Conservation (phyloP, 1,284 basidiomycete species). For the Testicularia cyperi region DNA sequence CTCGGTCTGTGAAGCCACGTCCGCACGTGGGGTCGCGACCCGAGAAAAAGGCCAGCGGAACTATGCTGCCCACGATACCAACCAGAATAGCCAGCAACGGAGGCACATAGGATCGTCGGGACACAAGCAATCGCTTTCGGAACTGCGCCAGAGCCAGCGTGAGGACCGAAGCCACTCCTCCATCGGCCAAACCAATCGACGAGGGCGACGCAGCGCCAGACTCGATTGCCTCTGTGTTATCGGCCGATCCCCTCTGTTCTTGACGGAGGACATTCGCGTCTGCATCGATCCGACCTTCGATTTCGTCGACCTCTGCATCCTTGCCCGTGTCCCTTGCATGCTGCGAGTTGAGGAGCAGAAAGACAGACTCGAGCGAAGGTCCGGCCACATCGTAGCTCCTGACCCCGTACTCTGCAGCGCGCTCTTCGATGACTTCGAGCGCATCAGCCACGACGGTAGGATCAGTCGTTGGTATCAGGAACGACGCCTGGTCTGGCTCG, state of each 20-base stretch:
- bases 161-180: conserved; percentile 65
- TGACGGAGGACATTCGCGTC: not conserved
- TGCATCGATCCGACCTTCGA: conserved; percentile 11
- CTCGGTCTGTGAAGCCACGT: conserved; percentile 49
- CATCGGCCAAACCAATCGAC: too few relatives aligned
- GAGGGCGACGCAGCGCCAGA: too few relatives aligned
- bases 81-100: conserved; percentile 68
- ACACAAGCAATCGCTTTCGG: conserved; percentile 71
- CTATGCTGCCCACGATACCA: conserved; percentile 68
- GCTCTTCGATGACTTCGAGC: conserved; percentile 66
- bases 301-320: conserved; percentile 21
- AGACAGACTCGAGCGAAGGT: conserved; percentile 77
- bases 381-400: conserved; percentile 70
- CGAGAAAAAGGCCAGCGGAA: conserved; percentile 70
- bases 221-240: too few relatives aligned
- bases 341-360: conserved; percentile 69
- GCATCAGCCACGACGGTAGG: conserved; percentile 65
- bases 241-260: too few relatives aligned
- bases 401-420: conserved; percentile 62
- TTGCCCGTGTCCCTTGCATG: conserved; percentile 32
- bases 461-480: conserved; percentile 58
- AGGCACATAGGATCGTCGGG: conserved; percentile 70
- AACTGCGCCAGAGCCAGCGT: conserved; percentile 72
- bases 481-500: conserved; percentile 30
- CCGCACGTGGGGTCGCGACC: conserved; percentile 65